Conservation (phyloP, 768 basidiomycete genomes). For the Xanthoconium purpureum region DNA sequence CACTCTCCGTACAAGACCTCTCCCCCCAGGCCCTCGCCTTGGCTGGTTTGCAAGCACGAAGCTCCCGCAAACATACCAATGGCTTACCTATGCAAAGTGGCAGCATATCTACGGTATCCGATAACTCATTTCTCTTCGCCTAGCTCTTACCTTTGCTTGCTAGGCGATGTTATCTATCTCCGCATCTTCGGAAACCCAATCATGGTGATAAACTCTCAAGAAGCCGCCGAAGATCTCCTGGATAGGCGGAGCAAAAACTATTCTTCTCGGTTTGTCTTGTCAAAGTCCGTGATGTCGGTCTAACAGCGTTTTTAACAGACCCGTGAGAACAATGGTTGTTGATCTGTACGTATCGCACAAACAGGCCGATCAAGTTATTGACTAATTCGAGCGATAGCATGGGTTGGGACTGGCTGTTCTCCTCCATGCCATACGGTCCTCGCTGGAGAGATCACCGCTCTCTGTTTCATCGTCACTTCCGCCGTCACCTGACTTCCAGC, state of each 20-base stretch:
- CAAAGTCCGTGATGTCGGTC: not conserved
- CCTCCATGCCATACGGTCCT: conserved; percentile 38
- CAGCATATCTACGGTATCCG: conserved; percentile 39
- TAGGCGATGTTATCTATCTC: conserved; percentile 49
- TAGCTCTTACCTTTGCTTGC: not conserved
- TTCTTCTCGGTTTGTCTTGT: conserved; percentile 33
- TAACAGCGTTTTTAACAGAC: conserved; percentile 21
- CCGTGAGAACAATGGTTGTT: conserved; percentile 40
- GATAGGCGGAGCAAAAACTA: conserved; percentile 45
- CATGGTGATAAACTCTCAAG: conserved; percentile 43
- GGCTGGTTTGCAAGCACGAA: conserved; percentile 35
- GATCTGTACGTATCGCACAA: conserved; percentile 36
- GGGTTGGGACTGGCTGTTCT: conserved; percentile 48
- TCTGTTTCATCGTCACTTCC: conserved; percentile 40
- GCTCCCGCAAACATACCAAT: conserved; percentile 39
- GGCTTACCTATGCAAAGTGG: conserved; percentile 47
- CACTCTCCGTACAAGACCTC: conserved; percentile 2
- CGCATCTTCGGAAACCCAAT: conserved; percentile 45
- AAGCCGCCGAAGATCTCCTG: conserved; percentile 41
- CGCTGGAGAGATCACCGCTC: conserved; percentile 38
- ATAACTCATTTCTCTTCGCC: not conserved
- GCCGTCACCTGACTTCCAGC: conserved; percentile 19
- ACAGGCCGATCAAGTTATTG: not conserved
- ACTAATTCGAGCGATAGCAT: conserved; percentile 30
- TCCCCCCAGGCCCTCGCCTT: conserved; percentile 43